These are phyloP conservation scores for Diplodia scrobiculata DNA, from an alignment of 2,329 filamentous ascomycete genomes.

Conservation along the genomic window DNA sequence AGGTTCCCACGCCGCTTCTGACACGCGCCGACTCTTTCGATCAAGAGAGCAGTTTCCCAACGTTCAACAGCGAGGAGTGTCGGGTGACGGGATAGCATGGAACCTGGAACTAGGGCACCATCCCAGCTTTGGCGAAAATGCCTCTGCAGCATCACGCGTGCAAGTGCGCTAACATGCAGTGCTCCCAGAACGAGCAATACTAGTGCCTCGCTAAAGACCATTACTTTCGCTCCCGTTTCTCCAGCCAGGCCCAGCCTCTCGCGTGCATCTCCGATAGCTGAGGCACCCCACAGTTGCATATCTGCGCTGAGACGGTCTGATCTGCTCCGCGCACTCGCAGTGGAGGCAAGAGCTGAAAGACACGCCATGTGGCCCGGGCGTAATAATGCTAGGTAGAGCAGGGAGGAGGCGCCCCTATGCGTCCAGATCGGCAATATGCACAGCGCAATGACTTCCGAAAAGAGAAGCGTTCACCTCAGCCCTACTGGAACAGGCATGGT, in stretches of 20 bases:
- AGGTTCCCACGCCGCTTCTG: not conserved
- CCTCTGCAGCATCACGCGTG: not conserved
- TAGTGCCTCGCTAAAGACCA: not conserved
- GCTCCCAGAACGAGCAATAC: not conserved
- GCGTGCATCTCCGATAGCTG: slow-evolving; percentile 1
- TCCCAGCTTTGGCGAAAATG: not conserved
- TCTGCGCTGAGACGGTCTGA: not conserved
- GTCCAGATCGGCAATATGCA: not conserved
- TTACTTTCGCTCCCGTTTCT: not conserved
- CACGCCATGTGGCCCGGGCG: not conserved
- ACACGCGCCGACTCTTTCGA: not conserved
- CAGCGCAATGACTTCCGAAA: not conserved
- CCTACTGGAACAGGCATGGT: not conserved
- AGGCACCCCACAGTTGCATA: not conserved
- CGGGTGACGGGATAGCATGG: not conserved
- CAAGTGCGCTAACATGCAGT: not conserved
- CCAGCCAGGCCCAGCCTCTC: slow-evolving; percentile 20
- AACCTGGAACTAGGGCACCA: not conserved
- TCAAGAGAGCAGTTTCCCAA: not conserved
- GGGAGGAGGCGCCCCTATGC: not conserved
- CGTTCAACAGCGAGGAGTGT: not conserved
- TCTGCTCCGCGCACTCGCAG: not conserved
- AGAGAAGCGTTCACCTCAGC: not conserved
- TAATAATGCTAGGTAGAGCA: not conserved
- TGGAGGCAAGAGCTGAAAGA: not conserved